These are phyloP conservation scores for Vitis rupestris DNA, from an alignment of 164 flowering plant genomes.

Conservation along the genomic window DNA sequence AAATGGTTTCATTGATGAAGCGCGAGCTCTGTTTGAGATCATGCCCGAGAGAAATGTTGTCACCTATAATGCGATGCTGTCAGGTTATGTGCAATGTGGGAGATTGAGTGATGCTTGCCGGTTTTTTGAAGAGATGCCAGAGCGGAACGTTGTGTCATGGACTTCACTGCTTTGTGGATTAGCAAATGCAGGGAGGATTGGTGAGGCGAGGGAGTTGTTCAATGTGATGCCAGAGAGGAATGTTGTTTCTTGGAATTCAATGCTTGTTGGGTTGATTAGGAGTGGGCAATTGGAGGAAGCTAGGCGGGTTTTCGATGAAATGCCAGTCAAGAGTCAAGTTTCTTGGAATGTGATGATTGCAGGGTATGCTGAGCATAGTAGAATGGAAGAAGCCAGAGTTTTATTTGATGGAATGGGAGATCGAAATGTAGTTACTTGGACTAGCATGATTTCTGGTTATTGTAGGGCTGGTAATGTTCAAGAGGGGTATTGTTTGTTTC, in stretches of 20 bases:
- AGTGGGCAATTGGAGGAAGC: constrained; percentile 51
- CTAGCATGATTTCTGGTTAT: constrained; percentile 57
- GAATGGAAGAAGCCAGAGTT: constrained; percentile 45
- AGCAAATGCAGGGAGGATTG: constrained; percentile 29
- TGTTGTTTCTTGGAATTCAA: constrained; percentile 57
- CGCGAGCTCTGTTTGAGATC: constrained; percentile 38
- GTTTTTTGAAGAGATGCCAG: constrained; percentile 49
- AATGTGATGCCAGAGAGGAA: constrained; percentile 49
- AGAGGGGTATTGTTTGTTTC: constrained; percentile 47
- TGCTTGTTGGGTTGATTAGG: constrained; percentile 49
- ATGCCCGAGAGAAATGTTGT: constrained; percentile 51
- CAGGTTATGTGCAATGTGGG: constrained; percentile 44
- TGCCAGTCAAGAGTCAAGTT: constrained; percentile 36
- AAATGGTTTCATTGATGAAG: constrained; percentile 42
- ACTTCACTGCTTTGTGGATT: constrained; percentile 54
- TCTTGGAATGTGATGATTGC: constrained; percentile 54
- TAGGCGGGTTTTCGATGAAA: constrained; percentile 37
- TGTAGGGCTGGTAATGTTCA: constrained; percentile 49
- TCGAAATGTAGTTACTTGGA: constrained; percentile 62
- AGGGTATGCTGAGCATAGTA: constrained; percentile 42
- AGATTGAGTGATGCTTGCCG: constrained; percentile 37
- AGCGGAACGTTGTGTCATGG: constrained; percentile 57
- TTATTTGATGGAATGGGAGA: constrained; percentile 46
- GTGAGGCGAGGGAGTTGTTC: constrained; percentile 44
- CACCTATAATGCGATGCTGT: constrained; percentile 53